These are phyloP conservation scores for Geotrichum reessii DNA, from an alignment of 1,139 yeast species.

Conservation along the genomic window DNA sequence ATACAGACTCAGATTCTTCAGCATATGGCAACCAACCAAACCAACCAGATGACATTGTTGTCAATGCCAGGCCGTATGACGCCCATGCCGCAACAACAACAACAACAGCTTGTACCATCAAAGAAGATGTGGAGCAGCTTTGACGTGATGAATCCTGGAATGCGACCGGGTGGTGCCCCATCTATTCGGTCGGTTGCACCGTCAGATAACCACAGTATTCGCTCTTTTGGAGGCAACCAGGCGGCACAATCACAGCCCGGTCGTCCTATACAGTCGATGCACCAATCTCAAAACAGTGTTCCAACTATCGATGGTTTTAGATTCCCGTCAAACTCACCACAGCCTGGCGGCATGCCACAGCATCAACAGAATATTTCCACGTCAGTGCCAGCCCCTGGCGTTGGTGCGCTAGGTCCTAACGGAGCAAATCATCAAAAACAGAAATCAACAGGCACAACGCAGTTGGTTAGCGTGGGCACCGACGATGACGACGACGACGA, in stretches of 20 bases:
- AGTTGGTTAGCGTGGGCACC: constrained; percentile 1
- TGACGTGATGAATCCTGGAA: constrained; percentile 20
- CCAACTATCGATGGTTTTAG: constrained; percentile 8
- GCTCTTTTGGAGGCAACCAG: constrained; percentile 13
- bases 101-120: constrained; percentile 1
- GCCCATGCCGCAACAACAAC: not conserved
- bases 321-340: constrained; percentile 6
- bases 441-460: not conserved
- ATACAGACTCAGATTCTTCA: constrained; percentile 34
- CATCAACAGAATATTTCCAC: not conserved
- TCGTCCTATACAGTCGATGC: constrained; percentile 3
- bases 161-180: constrained; percentile 24
- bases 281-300: constrained; percentile 10
- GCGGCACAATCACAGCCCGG: not conserved
- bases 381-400: not conserved
- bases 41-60: constrained; percentile 14
- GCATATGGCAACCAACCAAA: constrained; percentile 24
- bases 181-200: constrained; percentile 27
- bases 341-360: not conserved
- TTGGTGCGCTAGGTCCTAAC: not conserved
- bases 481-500: constrained; percentile 20
- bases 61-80: constrained; percentile 13
- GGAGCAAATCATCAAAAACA: not conserved
- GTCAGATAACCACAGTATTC: constrained; percentile 23
- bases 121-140: constrained; percentile 23